These are phyloP conservation scores for Penicillium sp. DNA, from an alignment of 2,329 filamentous ascomycete species.

Conservation along the genomic window DNA sequence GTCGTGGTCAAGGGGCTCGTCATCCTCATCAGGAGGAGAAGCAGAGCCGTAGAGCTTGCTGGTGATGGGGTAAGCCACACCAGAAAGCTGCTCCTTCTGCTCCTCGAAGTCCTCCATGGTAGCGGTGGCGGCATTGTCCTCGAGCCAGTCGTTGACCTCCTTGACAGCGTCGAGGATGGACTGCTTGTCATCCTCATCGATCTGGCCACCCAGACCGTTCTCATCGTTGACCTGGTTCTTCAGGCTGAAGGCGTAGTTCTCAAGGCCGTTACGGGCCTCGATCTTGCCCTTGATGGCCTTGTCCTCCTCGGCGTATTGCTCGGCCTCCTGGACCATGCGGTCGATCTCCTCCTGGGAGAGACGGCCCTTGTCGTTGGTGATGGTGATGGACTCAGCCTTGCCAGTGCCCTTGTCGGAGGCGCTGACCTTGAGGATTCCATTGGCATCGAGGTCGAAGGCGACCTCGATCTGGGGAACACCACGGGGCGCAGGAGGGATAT, in stretches of 20 bases:
- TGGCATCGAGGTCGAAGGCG: constrained; percentile 95
- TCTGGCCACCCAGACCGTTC: constrained; percentile 96
- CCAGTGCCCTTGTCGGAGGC: constrained; percentile 97
- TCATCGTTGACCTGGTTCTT: constrained; percentile 99
- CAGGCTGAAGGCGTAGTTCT: constrained; percentile 98
- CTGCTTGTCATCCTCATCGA: constrained; percentile 98
- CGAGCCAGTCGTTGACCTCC: constrained; percentile 95
- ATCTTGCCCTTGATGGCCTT: constrained; percentile 97
- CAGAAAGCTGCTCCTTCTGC: constrained; percentile 98
- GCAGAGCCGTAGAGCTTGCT: constrained; percentile 86
- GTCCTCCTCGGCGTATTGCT: constrained; percentile 99
- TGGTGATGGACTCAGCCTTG: constrained; percentile 96
- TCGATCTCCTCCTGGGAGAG: constrained; percentile 96
- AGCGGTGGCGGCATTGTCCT: constrained; percentile 86
- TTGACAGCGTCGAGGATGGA: constrained; percentile 92
- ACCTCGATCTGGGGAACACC: constrained; percentile 98
- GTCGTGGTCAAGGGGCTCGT: constrained; percentile 69
- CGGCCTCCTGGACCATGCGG: constrained; percentile 97
- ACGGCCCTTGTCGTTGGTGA: constrained; percentile 99
- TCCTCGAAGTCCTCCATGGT: constrained; percentile 95
- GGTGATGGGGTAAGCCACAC: constrained; percentile 96
- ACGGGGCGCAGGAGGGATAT: constrained; percentile 90
- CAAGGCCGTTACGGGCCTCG: constrained; percentile 90
- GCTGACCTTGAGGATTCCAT: constrained; percentile 95
- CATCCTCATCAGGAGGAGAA: constrained; percentile 65